Percentiles rank a stretch among this genome's conserved stretches.
Evolutionary conservation across 495 filamentous ascomycete genomes (phyloP).

Genomic region (Aspergillus avenaceus): DNA sequence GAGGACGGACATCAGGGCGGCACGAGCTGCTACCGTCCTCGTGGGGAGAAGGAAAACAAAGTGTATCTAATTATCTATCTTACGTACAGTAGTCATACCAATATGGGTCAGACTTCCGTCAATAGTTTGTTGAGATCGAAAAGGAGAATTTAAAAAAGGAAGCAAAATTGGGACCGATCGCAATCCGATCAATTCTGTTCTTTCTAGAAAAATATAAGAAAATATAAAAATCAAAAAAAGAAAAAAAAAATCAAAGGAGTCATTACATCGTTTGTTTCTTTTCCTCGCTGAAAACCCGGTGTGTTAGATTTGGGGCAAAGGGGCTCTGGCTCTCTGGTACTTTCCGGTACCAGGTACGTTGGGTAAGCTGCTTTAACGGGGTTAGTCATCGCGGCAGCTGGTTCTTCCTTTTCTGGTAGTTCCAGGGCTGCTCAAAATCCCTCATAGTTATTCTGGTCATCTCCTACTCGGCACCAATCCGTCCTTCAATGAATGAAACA

Average conservation of each 20-base stretch:
- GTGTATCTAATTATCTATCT: too few relatives aligned
- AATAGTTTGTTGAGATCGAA: background rate
- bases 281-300: background rate
- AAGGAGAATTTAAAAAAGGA: background rate
- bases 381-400: background rate
- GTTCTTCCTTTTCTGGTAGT: background rate
- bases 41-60: background rate
- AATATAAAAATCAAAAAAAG: too few relatives aligned
- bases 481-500: conserved; percentile 2
- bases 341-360: background rate
- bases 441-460: conserved; percentile 4
- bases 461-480: background rate
- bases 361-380: background rate
- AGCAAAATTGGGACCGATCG: background rate
- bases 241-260: too few relatives aligned
- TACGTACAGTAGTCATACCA: background rate
- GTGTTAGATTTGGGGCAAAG: too few relatives aligned
- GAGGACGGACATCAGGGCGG: background rate
- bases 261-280: too few relatives aligned
- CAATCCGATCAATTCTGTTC: background rate
- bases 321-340: too few relatives aligned
- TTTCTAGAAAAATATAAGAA: background rate
- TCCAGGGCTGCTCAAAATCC: conserved; percentile 3
- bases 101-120: background rate
- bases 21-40: background rate